phyloP scores from a whole-genome alignment of 768 basidiomycete genomes.

The Symmetrospora coprosmae region DNA sequence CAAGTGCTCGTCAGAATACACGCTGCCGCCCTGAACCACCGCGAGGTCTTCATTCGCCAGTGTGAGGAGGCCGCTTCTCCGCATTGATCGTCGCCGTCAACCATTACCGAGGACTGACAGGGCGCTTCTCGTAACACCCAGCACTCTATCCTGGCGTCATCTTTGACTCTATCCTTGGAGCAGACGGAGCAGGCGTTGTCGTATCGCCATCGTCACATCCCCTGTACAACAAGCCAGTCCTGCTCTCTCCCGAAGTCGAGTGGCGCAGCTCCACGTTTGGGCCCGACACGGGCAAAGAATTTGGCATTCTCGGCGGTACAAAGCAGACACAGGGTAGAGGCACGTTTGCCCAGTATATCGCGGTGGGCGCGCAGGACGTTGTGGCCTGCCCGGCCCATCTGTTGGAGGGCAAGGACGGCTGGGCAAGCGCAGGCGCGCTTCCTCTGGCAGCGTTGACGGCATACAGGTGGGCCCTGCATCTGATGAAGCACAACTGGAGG shows the following conservation, averaged over 20 bases:
- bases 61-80: conserved; percentile 6
- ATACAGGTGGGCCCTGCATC: conserved; percentile 50
- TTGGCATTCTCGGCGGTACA: conserved; percentile 54
- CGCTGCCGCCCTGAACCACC: conserved; percentile 63
- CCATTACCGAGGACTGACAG: too few species aligned
- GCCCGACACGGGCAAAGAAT: conserved; percentile 33
- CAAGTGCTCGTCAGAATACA: conserved; percentile 41
- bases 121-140: conserved; percentile 40
- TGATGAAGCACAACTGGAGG: too few species aligned
- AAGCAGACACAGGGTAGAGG: conserved; percentile 43
- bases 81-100: background rate
- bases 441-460: conserved; percentile 65
- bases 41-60: conserved; percentile 45
- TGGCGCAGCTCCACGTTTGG: conserved; percentile 26
- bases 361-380: conserved; percentile 53
- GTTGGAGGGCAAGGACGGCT: conserved; percentile 45
- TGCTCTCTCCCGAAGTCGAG: conserved; percentile 20
- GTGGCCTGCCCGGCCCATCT: conserved; percentile 54
- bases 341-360: conserved; percentile 62
- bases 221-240: conserved; percentile 23
- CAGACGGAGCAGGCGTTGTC: conserved; percentile 31
- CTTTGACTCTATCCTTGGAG: conserved; percentile 26
- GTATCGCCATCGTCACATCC: conserved; percentile 24
- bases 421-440: conserved; percentile 49
- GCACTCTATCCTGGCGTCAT: conserved; percentile 29